Evolutionary conservation across 2,329 filamentous ascomycete genomes (phyloP).

Genomic region (Pseudopithomyces chartarum): DNA sequence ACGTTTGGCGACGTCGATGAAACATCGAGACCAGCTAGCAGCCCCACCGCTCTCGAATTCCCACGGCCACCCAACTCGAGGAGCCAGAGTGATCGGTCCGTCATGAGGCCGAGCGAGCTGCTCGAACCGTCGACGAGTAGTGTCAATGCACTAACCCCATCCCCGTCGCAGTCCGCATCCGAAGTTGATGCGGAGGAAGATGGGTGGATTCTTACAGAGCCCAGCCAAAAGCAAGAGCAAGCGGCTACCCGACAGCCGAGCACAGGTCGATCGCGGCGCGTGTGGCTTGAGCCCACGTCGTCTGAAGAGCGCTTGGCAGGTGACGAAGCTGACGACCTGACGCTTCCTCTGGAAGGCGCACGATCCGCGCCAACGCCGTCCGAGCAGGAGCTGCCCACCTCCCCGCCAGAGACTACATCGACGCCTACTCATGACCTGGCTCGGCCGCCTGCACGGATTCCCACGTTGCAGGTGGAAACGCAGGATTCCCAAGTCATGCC

Average conservation of each 20-base stretch:
- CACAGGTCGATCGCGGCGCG: conserved; percentile 35
- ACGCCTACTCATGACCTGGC: conserved; percentile 51
- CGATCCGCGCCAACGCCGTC: conserved; percentile 42
- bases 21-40: conserved; percentile 33
- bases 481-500: conserved; percentile 47
- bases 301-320: conserved; percentile 39
- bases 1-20: conserved; percentile 27
- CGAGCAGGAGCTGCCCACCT: conserved; percentile 40
- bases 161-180: conserved; percentile 34
- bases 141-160: conserved; percentile 17
- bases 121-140: conserved; percentile 25
- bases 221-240: conserved; percentile 28
- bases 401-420: conserved; percentile 43
- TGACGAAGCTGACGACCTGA: conserved; percentile 34
- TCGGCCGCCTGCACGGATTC: conserved; percentile 55
- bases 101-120: conserved; percentile 30
- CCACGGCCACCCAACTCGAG: conserved; percentile 11
- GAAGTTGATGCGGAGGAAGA: conserved; percentile 42
- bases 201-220: conserved; percentile 42
- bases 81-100: conserved; percentile 27
- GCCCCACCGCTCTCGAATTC: conserved; percentile 35
- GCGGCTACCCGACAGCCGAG: conserved; percentile 17
- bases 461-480: conserved; percentile 57
- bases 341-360: conserved; percentile 47
- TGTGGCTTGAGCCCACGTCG: conserved; percentile 48